These are phyloP conservation scores for Coccinonectria pachysandricola DNA, from an alignment of 2,329 filamentous ascomycete species.

Conservation along the genomic window DNA sequence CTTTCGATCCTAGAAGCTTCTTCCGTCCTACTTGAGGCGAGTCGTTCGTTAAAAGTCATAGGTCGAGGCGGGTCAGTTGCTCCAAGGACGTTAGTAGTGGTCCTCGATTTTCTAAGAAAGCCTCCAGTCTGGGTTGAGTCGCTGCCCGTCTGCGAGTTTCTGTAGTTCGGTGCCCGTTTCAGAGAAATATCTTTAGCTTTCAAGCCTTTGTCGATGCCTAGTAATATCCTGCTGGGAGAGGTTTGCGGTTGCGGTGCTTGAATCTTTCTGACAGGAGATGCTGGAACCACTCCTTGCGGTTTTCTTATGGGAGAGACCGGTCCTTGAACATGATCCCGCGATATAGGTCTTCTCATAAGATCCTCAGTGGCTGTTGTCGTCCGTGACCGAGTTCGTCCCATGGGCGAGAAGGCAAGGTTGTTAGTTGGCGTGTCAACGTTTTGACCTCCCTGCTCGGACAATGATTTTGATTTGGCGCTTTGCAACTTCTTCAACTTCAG, in stretches of 20 bases:
- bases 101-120: constrained; percentile 35
- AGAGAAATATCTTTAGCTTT: constrained; percentile 75
- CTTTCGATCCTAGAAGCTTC: constrained; percentile 41
- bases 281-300: constrained; percentile 48
- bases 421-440: constrained; percentile 9
- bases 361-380: constrained; percentile 20
- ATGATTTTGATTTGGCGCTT: constrained; percentile 31
- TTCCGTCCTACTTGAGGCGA: constrained; percentile 58
- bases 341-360: constrained; percentile 6
- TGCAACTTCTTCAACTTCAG: constrained; percentile 82
- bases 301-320: constrained; percentile 63
- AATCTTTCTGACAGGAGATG: constrained; percentile 56
- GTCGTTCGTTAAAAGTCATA: constrained; percentile 70
- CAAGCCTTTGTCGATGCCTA: constrained; percentile 86
- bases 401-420: constrained; percentile 14
- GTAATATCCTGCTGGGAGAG: constrained; percentile 67
- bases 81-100: constrained; percentile 21
- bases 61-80: constrained; percentile 28
- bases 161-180: constrained; percentile 54
- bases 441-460: constrained; percentile 9
- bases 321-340: constrained; percentile 51
- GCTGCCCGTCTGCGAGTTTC: constrained; percentile 13
- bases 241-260: constrained; percentile 42
- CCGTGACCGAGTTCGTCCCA: constrained; percentile 9
- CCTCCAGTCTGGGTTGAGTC: constrained; percentile 20